Percentiles rank a stretch among this genome's conserved stretches.
Evolutionary conservation across 2,329 filamentous ascomycete genomes (phyloP).

Genomic region (Hymenotorrendiella dingleyae): DNA sequence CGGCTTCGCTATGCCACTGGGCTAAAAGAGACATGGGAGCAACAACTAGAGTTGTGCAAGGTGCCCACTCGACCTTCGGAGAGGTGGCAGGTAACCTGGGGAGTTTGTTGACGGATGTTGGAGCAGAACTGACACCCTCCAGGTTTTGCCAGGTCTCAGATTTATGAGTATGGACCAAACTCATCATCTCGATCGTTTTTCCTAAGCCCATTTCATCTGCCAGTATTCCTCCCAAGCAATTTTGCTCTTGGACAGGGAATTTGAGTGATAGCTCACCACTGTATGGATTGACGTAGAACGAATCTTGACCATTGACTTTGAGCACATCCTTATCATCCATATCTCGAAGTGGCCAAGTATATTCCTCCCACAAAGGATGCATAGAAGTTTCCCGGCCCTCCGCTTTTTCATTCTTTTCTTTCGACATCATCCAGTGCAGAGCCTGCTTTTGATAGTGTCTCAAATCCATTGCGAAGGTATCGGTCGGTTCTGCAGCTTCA

Average conservation of each 20-base stretch:
- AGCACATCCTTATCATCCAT: conserved; percentile 74
- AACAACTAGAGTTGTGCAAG: conserved; percentile 88
- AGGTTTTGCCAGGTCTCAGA: conserved; percentile 45
- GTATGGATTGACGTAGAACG: conserved; percentile 95
- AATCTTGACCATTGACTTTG: conserved; percentile 55
- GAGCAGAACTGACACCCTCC: conserved; percentile 23
- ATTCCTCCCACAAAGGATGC: conserved; percentile 98
- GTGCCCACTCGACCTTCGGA: conserved; percentile 58
- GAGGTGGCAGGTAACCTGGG: conserved; percentile 55
- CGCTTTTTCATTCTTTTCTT: conserved; percentile 74
- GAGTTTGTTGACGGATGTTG: conserved; percentile 50
- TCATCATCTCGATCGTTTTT: conserved; percentile 98
- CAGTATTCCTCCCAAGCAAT: conserved; percentile 86
- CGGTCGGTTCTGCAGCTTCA: conserved; percentile 75
- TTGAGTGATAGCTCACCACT: conserved; percentile 88
- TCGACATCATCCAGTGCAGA: conserved; percentile 91
- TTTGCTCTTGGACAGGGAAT: conserved; percentile 90
- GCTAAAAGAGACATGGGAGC: conserved; percentile 94
- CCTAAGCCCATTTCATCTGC: conserved; percentile 97
- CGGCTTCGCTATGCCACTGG: conserved; percentile 94
- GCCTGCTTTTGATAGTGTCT: conserved; percentile 95
- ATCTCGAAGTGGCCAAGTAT: conserved; percentile 81
- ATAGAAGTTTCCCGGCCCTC: conserved; percentile 69
- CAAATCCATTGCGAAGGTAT: conserved; percentile 75
- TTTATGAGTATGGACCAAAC: conserved; percentile 79